phyloP scores from a whole-genome alignment of 441 rosid genomes.

The Gossypium schwendimanii region DNA sequence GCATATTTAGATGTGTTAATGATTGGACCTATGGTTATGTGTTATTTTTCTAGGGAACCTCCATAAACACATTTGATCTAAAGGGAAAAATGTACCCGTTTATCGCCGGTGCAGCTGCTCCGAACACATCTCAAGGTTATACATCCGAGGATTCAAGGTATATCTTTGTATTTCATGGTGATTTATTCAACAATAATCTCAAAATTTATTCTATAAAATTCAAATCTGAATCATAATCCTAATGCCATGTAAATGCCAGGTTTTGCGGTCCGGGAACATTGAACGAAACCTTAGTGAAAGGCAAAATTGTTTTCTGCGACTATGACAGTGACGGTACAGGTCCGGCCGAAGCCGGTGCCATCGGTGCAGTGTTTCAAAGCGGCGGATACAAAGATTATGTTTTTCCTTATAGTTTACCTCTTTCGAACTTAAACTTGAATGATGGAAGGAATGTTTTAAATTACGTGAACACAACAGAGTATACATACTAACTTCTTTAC shows the following conservation, averaged over 20 bases:
- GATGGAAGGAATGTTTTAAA: slow-evolving; percentile 3
- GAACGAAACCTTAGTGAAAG: slow-evolving; percentile 23
- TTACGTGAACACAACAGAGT: slow-evolving; percentile 36
- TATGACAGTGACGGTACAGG: neutral
- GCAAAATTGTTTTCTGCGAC: slow-evolving; percentile 38
- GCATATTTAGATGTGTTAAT: too few relatives aligned
- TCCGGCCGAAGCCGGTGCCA: slow-evolving; percentile 22
- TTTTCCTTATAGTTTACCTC: neutral
- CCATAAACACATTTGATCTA: slow-evolving; percentile 10
- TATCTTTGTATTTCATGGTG: neutral
- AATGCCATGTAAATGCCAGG: slow-evolving; percentile 17
- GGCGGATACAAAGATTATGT: neutral
- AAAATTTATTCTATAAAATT: neutral
- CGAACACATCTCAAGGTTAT: neutral
- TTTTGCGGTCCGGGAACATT: slow-evolving; percentile 18
- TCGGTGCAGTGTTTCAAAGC: slow-evolving; percentile 11
- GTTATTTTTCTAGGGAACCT: neutral
- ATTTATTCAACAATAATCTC: neutral
- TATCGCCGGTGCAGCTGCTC: neutral
- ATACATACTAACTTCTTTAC: neutral
- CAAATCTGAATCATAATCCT: neutral
- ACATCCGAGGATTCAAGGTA: neutral
- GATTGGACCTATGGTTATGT: too few relatives aligned
- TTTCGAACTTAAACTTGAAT: slow-evolving; percentile 6
- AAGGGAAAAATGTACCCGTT: slow-evolving; percentile 6